Evolutionary conservation across 1,139 yeast species (phyloP).

Genomic region (Scheffersomyces parashehatae): DNA sequence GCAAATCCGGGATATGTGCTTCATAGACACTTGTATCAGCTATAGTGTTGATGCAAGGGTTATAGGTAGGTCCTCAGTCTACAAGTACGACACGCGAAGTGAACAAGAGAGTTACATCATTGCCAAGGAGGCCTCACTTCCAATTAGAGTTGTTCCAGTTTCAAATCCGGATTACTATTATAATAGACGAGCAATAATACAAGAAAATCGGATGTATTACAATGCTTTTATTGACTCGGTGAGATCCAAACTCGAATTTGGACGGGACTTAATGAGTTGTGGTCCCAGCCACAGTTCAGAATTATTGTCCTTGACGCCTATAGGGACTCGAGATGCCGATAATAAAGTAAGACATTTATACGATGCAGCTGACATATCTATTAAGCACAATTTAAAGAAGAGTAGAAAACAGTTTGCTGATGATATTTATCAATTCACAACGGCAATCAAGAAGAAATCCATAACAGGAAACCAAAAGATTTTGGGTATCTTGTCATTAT

Average conservation of each 20-base stretch:
- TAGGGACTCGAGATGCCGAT: conserved; percentile 16
- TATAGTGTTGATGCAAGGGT: conserved; percentile 43
- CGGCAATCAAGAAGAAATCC: conserved; percentile 36
- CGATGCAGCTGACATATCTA: conserved; percentile 20
- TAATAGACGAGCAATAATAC: conserved; percentile 17
- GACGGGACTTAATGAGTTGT: conserved; percentile 16
- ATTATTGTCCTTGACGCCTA: conserved; percentile 13
- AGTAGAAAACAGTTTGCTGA: conserved; percentile 21
- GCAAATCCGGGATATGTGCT: conserved; percentile 34
- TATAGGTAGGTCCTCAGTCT: conserved; percentile 44
- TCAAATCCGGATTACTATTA: conserved; percentile 24
- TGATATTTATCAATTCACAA: conserved; percentile 32
- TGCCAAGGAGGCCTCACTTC: conserved; percentile 34
- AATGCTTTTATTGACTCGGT: conserved; percentile 39
- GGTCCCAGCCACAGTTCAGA: conserved; percentile 6
- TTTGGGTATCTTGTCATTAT: conserved; percentile 36
- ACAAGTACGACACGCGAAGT: conserved; percentile 13
- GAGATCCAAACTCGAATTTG: conserved; percentile 31
- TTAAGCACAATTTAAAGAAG: conserved; percentile 14
- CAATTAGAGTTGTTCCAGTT: conserved; percentile 40
- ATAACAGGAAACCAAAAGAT: conserved; percentile 36
- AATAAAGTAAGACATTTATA: conserved; percentile 39
- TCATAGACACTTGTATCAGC: conserved; percentile 33
- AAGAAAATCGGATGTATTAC: conserved; percentile 30
- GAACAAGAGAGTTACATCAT: conserved; percentile 37